Base-by-base conservation (phyloP, 2,329 filamentous ascomycete genomes). In the Stenocarpella maydis region DNA sequence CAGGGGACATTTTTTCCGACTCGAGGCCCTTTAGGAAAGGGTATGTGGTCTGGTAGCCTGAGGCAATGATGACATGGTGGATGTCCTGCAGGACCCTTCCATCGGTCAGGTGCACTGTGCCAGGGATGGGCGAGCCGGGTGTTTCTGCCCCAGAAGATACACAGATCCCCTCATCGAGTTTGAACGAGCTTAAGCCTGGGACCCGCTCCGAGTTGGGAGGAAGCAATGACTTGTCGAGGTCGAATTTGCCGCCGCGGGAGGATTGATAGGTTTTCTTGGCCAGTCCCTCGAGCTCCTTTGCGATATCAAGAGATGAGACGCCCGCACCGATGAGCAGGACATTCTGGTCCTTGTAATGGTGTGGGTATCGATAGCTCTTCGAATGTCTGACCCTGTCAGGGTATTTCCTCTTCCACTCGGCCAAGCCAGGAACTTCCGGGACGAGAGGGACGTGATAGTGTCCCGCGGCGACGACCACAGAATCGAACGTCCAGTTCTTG, bases 331-430 rank as follows among this genome's bases (percentile, higher is more conserved):
- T 81, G 21, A 86, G 77, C 47, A 89, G 85, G 0, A 85, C 72
- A 0, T 78, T 83, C 68, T 90, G 63, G 43, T 82, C 83, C 4
- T 76, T 76, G 74, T 89, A 94, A 0, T 81, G 75, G 19, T 88
- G 83, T 0, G 92, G 87, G 0, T 80, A 85, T 10, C 92, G 86
- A 74, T 93, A 96, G 71, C 87, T 87, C 76, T 94, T 95, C 0
- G 92, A 93, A 75, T 93, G 91, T 4, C 83, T 84, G 24, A 93
- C 84, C 4, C 80, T 74, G 0, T 80, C 81, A 0, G 87, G 86
- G 71, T 87, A 88, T 4, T 75, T 73, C 14, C 77, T 65, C 74
- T 90, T 87, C 87, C 87, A 92, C 19, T 81, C 81, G 31, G 80
- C 76, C 4, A 92, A 80, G 0, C 91, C 91, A 0, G 82, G 78